Conservation (phyloP, 106 monocot genomes). For the Dactylorhiza incarnata region DNA sequence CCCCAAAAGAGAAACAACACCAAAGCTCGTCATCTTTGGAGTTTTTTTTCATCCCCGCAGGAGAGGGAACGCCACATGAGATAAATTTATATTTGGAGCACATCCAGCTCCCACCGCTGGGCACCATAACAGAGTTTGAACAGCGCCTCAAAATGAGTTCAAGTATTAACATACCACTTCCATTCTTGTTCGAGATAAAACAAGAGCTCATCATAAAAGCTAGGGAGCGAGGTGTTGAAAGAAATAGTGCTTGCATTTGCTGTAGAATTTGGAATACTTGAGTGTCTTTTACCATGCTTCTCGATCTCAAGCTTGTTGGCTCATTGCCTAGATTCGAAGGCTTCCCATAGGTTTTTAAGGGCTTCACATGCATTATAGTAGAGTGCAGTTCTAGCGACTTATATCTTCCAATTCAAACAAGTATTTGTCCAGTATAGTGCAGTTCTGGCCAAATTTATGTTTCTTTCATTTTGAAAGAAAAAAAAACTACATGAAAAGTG, state of each 20-base stretch:
- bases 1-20: too few species aligned
- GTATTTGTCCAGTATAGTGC: constrained; percentile 90
- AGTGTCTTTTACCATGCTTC: constrained; percentile 33
- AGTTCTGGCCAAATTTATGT: constrained; percentile 7
- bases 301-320: constrained; percentile 43
- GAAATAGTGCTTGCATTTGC: too few species aligned
- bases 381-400: constrained; percentile 76
- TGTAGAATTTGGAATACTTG: constrained; percentile 11
- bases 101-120: too few species aligned
- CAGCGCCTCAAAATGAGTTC: not conserved
- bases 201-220: constrained; percentile 88
- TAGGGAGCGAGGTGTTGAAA: constrained; percentile 89
- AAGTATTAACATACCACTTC: constrained; percentile 67
- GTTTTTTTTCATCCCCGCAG: too few species aligned
- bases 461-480: too few species aligned
- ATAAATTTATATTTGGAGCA: too few species aligned
- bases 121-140: too few species aligned
- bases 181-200: constrained; percentile 97
- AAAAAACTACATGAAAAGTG: not conserved
- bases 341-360: constrained; percentile 92
- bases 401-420: constrained; percentile 83
- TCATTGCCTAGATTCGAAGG: constrained; percentile 61
- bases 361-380: constrained; percentile 73
- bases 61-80: too few species aligned
- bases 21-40: too few species aligned